Percentiles rank a stretch among this genome's conserved stretches.
Conservation (phyloP, 2,329 filamentous ascomycete genomes). For the Pseudopyricularia javanii region DNA sequence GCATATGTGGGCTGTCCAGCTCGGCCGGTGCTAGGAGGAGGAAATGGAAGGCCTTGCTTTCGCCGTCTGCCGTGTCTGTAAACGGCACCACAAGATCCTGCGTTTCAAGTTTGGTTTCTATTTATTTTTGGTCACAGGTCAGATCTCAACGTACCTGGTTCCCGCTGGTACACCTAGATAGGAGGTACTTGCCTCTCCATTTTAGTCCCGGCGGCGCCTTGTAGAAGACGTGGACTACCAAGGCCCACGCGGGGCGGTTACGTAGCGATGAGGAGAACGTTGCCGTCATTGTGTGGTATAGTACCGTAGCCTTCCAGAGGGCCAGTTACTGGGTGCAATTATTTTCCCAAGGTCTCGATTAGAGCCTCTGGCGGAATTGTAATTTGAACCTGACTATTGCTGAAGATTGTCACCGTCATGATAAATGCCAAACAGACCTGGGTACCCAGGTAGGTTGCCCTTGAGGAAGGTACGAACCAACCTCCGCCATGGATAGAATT, state of each 20-base stretch:
- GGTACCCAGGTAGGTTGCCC: no score
- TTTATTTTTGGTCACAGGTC: no score
- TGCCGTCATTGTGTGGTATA: slow-evolving; percentile 1
- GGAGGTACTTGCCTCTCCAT: not conserved
- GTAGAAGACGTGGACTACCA: slow-evolving; percentile 15
- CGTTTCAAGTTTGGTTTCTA: slow-evolving; percentile 27
- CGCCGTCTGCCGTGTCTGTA: slow-evolving; percentile 1
- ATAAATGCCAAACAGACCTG: no score
- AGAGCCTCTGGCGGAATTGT: no score
- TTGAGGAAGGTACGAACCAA: no score
- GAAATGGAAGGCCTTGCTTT: slow-evolving; percentile 18
- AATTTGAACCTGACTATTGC: no score
- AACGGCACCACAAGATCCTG: slow-evolving; percentile 33
- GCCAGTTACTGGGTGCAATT: no score
- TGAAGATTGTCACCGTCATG: no score
- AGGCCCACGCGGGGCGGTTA: slow-evolving; percentile 21
- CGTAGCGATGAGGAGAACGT: slow-evolving; percentile 28
- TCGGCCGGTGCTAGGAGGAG: slow-evolving; percentile 28
- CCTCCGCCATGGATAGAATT: no score
- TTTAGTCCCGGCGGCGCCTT: not conserved
- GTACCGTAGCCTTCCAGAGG: no score
- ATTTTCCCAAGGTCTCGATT: no score
- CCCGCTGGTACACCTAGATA: not conserved
- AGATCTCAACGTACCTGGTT: not conserved
- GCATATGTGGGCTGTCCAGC: slow-evolving; percentile 14